Percentiles rank a stretch among this genome's conserved stretches.
Evolutionary conservation across 2,329 filamentous ascomycete genomes (phyloP).

Genomic region (Chaetomium olivaceum): DNA sequence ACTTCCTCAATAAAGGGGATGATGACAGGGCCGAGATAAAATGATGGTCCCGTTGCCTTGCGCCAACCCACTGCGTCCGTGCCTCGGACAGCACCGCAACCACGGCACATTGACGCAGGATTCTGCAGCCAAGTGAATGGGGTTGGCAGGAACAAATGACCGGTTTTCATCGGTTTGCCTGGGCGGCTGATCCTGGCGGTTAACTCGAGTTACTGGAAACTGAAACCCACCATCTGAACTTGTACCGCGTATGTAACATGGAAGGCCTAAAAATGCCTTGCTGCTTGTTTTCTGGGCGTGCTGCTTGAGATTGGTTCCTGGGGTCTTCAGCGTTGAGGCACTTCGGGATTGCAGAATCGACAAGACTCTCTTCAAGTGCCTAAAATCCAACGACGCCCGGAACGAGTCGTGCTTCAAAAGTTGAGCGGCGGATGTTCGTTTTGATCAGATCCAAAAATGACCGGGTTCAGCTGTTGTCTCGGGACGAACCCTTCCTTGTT

Average conservation of each 20-base stretch:
- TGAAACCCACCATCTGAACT: not conserved
- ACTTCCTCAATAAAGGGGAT: not conserved
- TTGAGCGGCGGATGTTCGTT: not conserved
- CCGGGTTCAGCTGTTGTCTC: not conserved
- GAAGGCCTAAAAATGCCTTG: not conserved
- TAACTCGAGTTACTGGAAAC: not conserved
- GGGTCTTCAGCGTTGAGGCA: not conserved
- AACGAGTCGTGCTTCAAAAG: not conserved
- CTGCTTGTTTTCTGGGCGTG: not conserved
- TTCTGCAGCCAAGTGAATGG: constrained; percentile 4
- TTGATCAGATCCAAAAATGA: not conserved
- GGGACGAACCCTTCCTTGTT: not conserved
- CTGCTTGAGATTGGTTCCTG: not conserved
- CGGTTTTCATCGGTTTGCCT: not conserved
- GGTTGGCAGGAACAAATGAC: not conserved
- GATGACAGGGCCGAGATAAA: not conserved
- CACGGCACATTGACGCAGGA: not conserved
- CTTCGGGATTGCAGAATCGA: not conserved
- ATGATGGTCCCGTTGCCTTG: not conserved
- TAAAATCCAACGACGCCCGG: not conserved
- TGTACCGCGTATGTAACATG: not conserved
- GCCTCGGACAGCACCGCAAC: not conserved
- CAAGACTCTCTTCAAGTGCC: not conserved
- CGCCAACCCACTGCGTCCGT: not conserved
- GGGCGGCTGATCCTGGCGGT: not conserved